Base-by-base conservation (phyloP, 1,284 basidiomycete genomes). In the Ceratorhiza oryzae-sativae region DNA sequence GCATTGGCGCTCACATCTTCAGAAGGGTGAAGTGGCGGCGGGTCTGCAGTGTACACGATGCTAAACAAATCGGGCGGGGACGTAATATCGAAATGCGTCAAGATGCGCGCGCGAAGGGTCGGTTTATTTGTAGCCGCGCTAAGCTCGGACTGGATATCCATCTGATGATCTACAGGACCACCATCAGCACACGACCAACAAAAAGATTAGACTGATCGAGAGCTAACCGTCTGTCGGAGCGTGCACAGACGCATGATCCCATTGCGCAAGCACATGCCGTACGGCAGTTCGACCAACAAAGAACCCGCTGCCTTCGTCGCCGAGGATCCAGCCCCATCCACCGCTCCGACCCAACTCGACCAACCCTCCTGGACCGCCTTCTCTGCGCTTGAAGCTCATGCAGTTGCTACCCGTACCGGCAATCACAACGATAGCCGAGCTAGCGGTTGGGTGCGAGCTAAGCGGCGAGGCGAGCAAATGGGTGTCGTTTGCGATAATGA, bases 291-390 rank as follows among this genome's bases (percentile, higher is more conserved):
- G 84, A 3, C 91, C 91, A 72, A 92, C 87, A 76, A 89, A 85
- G 77, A 86, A 92, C 6, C 91, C 90, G 27, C 90, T 88, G 6
- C 91, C 91, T 78, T 92, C 91, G 77, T 93, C 91, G 8, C 91
- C 91, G 5, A 93, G 82, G 34, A 93, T 88, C 90, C 90, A 92
- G 0, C 91, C 91, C 90, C 90, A 93, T 0, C 91, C 91, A 1
- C 91, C 91, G 39, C 86, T 84, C 18, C 91, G 84, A 1, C 87
- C 90, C 41, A 91, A 83, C 77, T 90, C 63, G 27, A 71, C 53
- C 12, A 75, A 77, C 0, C 81, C 80, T 0, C 48, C 77, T 2
- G 75, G 76, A 0, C 75, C 79, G 56, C 85, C 81, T 53, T 61
- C 62, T 53, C 58, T 71, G 20, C 81, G 80, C 39, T 58, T 58